phyloP scores from a whole-genome alignment of 140 eudicot genomes.

The Oenanthe javanica region DNA sequence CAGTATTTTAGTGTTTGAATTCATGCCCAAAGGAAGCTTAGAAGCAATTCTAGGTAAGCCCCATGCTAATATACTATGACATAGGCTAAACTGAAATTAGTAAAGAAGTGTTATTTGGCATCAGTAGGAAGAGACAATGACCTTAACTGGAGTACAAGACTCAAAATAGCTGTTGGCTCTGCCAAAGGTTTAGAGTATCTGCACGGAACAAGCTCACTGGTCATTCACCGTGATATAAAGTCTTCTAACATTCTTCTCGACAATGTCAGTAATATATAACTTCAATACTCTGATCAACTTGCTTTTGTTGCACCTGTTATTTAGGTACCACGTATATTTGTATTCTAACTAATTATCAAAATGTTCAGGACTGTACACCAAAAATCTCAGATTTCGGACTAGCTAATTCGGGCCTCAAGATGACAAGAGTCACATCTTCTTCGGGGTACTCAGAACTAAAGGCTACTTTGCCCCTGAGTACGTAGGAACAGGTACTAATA shows the following conservation, averaged over 20 bases:
- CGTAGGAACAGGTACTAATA: constrained; percentile 33
- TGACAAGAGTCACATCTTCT: constrained; percentile 32
- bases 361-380: constrained; percentile 36
- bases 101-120: constrained; percentile 19
- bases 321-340: neutral
- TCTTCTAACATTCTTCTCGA: constrained; percentile 43
- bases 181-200: constrained; percentile 36
- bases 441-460: constrained; percentile 32
- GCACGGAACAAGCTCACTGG: constrained; percentile 22
- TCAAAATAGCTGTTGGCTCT: constrained; percentile 34
- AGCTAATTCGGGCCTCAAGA: constrained; percentile 40
- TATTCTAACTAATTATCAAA: neutral
- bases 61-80: neutral
- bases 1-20: constrained; percentile 35
- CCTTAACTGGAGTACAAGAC: constrained; percentile 31
- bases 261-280: constrained; percentile 21
- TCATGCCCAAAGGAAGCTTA: constrained; percentile 38
- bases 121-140: constrained; percentile 18
- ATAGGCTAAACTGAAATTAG: neutral
- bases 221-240: constrained; percentile 44
- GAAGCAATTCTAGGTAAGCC: constrained; percentile 39
- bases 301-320: neutral
- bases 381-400: constrained; percentile 42
- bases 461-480: constrained; percentile 54
- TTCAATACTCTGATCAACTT: neutral